Base-by-base conservation (phyloP, 257 asterid genomes). In the Lantana camara region DNA sequence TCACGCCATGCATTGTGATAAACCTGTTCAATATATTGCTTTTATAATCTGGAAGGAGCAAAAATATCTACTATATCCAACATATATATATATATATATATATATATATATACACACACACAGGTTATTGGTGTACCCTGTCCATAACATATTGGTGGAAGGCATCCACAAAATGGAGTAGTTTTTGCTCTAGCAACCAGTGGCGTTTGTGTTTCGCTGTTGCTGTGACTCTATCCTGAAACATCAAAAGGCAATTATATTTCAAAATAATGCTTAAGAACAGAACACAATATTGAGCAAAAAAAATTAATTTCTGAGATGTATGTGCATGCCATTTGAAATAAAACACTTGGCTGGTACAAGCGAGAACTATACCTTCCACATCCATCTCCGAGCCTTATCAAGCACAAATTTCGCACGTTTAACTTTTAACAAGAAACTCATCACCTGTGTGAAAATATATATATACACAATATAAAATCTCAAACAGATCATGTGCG, bases 131-230 rank as follows among this genome's bases (percentile, higher is more conserved):
- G 32, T 27, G 64, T 84, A 91, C 97, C 77, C 99, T 82, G 82
- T 93, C 99, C 99, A 93, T 93, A 69, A 90, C 96, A 70, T 90
- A 93, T 71, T 93, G 97, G 81, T 93, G 97, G 80, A 93, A 93
- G 50, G 97, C 99, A 77, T 93, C 96, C 69, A 93, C 96, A 70
- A 93, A 93, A 83, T 93, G 96, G 67, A 93, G 95, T 67, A 93
- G 80, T 68, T 93, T 90, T 72, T 93, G 97, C 79, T 85, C 95
- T 21, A 93, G 85, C 76, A 93, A 81, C 97, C 95, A 88, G 79
- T 83, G 95, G 70, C 87, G 95, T 77, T 93, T 90, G 74, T 82
- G 75, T 67, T 70, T 88, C 38, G 71, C 75, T 74, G 87, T 75
- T 57, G 82, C 73, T 19, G 73, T 76, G 65, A 84, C 73, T 79